These are phyloP conservation scores for Colletotrichum sp. DNA, from an alignment of 2,329 filamentous ascomycete genomes.

Conservation along the genomic window DNA sequence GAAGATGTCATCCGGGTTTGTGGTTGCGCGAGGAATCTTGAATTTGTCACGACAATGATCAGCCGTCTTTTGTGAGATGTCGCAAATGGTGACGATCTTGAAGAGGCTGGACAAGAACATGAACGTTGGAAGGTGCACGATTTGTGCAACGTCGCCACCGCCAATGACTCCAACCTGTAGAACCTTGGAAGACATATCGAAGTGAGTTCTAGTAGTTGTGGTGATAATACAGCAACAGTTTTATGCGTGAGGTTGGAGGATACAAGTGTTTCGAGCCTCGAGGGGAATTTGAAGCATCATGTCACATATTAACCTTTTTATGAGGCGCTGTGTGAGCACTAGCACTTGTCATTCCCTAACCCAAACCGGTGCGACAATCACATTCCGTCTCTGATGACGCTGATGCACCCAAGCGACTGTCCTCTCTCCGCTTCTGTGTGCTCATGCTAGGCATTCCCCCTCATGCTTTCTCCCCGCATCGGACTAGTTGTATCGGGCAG, in stretches of 20 bases:
- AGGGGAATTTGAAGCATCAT: background rate
- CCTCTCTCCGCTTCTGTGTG: background rate
- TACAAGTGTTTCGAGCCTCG: background rate
- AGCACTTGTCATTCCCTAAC: background rate
- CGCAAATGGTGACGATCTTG: background rate
- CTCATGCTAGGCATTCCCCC: background rate
- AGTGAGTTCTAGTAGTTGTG: background rate
- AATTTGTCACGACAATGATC: slow-evolving; percentile 29
- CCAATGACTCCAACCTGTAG: background rate
- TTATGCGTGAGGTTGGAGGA: background rate
- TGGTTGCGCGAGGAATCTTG: slow-evolving; percentile 28
- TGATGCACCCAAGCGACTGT: background rate
- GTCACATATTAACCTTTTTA: background rate
- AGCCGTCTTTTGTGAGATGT: background rate
- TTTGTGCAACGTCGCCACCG: slow-evolving; percentile 3
- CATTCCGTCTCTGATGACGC: background rate
- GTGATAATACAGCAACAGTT: background rate
- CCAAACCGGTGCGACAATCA: background rate
- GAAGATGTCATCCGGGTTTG: slow-evolving; percentile 40
- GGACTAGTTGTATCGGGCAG: background rate
- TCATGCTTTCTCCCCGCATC: background rate
- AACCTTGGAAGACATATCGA: background rate
- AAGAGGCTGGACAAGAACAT: background rate
- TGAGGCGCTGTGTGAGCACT: background rate
- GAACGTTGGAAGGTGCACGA: slow-evolving; percentile 1